These are phyloP conservation scores for Curvularia hawaiiensis DNA, from an alignment of 2,329 filamentous ascomycete genomes.

Conservation along the genomic window DNA sequence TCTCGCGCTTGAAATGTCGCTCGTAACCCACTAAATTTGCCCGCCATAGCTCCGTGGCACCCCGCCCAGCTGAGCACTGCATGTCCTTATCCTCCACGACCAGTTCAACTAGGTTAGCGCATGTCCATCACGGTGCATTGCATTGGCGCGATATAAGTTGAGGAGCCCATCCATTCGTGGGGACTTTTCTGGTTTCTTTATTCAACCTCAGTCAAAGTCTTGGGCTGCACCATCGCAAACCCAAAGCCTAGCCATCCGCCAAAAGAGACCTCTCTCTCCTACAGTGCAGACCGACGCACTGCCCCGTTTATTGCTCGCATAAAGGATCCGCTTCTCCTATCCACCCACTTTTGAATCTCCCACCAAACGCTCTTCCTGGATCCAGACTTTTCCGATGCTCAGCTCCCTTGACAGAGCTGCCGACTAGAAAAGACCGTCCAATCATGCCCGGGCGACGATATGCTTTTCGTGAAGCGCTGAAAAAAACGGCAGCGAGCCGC, in stretches of 20 bases:
- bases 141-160: constrained; percentile 19
- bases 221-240: constrained; percentile 10
- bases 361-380: constrained; percentile 43
- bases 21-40: neutral
- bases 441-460: constrained; percentile 46
- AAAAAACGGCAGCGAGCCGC: constrained; percentile 47
- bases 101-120: constrained; percentile 15
- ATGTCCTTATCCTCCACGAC: constrained; percentile 10
- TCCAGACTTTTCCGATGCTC: constrained; percentile 39
- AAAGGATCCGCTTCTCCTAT: constrained; percentile 40
- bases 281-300: constrained; percentile 37
- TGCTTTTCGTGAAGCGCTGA: constrained; percentile 46
- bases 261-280: constrained; percentile 29
- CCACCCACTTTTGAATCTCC: constrained; percentile 40
- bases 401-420: constrained; percentile 42
- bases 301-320: constrained; percentile 42
- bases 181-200: constrained; percentile 28
- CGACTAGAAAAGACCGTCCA: constrained; percentile 44
- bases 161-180: constrained; percentile 31
- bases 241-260: constrained; percentile 19
- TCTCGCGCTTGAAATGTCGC: neutral
- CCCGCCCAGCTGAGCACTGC: constrained; percentile 12
- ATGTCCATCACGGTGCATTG: constrained; percentile 22
- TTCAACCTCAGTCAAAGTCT: constrained; percentile 19
- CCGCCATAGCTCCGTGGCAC: neutral